Conservation (phyloP, 495 filamentous ascomycete genomes). For the Aspergillus saccharolyticus region DNA sequence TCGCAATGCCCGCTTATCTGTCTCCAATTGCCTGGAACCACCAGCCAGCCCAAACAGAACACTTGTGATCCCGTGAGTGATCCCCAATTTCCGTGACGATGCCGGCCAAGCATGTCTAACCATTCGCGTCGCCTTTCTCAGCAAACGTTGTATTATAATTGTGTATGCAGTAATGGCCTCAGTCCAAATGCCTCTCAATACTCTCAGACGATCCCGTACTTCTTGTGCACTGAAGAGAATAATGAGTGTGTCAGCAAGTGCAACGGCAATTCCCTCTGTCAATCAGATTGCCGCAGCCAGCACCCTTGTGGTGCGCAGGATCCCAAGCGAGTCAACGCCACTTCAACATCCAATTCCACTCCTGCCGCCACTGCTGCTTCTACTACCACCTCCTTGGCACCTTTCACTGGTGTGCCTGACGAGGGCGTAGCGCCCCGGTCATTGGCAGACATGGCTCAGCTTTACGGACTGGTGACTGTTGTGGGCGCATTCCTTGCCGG, state of each 20-base stretch:
- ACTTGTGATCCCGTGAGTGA: constrained; percentile 64
- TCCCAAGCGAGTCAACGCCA: constrained; percentile 58
- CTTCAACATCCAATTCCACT: constrained; percentile 40
- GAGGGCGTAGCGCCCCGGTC: constrained; percentile 32
- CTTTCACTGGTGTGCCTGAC: constrained; percentile 25
- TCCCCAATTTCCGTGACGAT: background rate
- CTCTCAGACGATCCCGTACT: constrained; percentile 82
- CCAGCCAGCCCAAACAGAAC: constrained; percentile 52
- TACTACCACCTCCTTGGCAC: constrained; percentile 31
- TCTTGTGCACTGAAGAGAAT: constrained; percentile 67
- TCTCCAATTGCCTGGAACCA: constrained; percentile 55
- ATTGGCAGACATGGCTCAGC: constrained; percentile 47
- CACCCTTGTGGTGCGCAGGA: constrained; percentile 78
- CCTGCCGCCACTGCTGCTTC: constrained; percentile 35
- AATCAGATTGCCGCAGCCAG: constrained; percentile 57
- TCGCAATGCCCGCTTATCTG: constrained; percentile 75
- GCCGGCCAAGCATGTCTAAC: constrained; percentile 13
- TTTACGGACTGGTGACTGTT: constrained; percentile 54
- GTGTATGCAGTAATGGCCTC: constrained; percentile 68
- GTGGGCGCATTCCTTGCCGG: constrained; percentile 58
- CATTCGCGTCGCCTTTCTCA: constrained; percentile 24
- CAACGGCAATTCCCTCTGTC: constrained; percentile 52
- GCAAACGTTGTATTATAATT: constrained; percentile 63
- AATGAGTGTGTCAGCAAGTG: constrained; percentile 66
- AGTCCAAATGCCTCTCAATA: constrained; percentile 76